Evolutionary conservation across 768 basidiomycete species (phyloP), one percentile per base, ranked within the genome.

Genomic region (Tylopilus rubrobrunneus): DNA sequence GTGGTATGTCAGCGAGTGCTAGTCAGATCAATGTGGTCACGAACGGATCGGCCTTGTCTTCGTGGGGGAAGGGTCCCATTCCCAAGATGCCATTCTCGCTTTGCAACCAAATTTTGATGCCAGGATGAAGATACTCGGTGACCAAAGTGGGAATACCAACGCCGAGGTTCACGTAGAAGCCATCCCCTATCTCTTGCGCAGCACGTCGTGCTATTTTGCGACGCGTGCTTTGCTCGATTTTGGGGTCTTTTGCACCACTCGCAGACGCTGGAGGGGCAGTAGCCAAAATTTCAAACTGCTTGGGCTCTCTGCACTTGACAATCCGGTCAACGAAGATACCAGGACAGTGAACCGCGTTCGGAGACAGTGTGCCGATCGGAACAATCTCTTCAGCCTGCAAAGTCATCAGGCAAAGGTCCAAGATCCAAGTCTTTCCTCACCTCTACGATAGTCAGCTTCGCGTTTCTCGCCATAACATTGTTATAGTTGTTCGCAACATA

Each of bases 61-160:
- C 74, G 7, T 86, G 85, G 10, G 90, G 91, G 62, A 91, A 91
- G 9, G 90, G 90, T 1, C 86, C 87, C 88, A 86, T 88, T 45
- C 90, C 90, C 51, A 93, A 70, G 55, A 92, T 87, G 28, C 91
- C 91, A 57, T 92, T 92, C 76, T 92, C 89, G 66, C 87, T 90
- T 67, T 93, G 90, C 63, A 92, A 63, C 87, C 87, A 91, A 28
- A 92, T 89, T 45, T 78, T 78, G 23, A 91, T 81, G 45, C 79
- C 84, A 48, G 81, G 76, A 49, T 78, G 80, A 39, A 92, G 69
- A 67, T 85, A 82, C 62, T 88, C 87, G 2, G 89, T 86, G 39
- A 91, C 87, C 10, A 93, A 78, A 9, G 89, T 92, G 17, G 90
- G 90, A 81, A 93, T 92, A n/a, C 90, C 91, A 62, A 92, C 89